Base-by-base conservation (phyloP, 1,139 yeast genomes). In the Zygoascus hellenicus region DNA sequence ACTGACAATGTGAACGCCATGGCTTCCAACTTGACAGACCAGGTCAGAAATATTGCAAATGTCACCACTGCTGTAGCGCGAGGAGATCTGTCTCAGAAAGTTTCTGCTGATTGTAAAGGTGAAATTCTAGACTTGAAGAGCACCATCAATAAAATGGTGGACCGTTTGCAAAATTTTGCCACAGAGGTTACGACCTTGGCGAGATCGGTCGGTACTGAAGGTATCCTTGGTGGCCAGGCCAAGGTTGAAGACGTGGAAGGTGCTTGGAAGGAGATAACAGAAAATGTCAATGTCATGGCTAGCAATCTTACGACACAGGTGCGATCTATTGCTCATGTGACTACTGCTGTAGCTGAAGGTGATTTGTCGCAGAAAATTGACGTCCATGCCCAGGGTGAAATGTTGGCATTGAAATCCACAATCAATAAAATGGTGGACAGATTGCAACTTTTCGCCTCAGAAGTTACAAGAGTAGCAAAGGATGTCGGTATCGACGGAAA, bases 401-500 rank as follows among this genome's bases (percentile, higher is more conserved):
- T 68, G 64, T 72, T 83, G 54, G 90, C 86, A 51, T 74, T 84
- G 63, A 85, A 84, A 59, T 79, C 82, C 53, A 84, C 95, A 13
- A 84, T 84, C 67, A 84, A 84, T 66, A 85, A 84, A 71, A 87
- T 87, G 96, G 95, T 87, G 74, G 95, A 87, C 63, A 81, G 94
- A 45, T 76, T 87, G 62, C 94, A 86, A 63, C 80, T 86, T 48
- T 87, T 87, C 64, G 95, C 95, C 11, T 80, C 83, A 19, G 96
- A 87, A 69, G 96, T 87, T 52, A 82, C 95, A 0, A 77, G 89
- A 59, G 95, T 87, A 42, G 96, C 96, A 4, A 80, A 88, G 57
- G 95, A 87, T 72, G 95, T 87, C 55, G 96, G 96, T 71, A 85
- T 86, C 47, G 92, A 87, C 62, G 96, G 96, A 69, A 87, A 86